phyloP scores from a whole-genome alignment of 78 protist genomes.

The Creolimax fragrantissima region DNA sequence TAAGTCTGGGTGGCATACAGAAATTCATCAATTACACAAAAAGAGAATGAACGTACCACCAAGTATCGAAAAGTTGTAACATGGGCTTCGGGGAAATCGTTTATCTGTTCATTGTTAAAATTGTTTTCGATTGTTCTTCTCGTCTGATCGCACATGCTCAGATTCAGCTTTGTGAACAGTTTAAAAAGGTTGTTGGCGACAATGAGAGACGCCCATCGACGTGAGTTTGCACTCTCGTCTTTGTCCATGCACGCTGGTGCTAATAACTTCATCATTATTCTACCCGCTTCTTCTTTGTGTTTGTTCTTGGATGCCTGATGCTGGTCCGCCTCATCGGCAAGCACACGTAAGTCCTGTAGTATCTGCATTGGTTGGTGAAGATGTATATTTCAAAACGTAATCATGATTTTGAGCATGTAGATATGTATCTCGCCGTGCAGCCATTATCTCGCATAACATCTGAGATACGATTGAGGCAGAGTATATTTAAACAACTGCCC shows the following conservation, averaged over 20 bases:
- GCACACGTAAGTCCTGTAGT: background rate
- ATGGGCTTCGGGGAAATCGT: background rate
- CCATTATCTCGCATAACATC: background rate
- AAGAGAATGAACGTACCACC: background rate
- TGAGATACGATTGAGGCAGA: background rate
- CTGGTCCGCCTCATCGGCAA: background rate
- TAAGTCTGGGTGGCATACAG: too few relatives aligned
- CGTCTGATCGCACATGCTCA: background rate
- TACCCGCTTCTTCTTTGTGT: background rate
- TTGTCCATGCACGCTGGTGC: background rate
- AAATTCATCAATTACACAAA: too few relatives aligned
- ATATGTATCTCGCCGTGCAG: background rate
- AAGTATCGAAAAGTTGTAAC: background rate
- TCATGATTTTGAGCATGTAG: background rate
- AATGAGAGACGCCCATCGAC: background rate
- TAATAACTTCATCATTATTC: background rate
- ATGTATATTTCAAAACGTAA: background rate
- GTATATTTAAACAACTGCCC: background rate
- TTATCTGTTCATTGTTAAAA: background rate
- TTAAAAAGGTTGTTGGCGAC: background rate
- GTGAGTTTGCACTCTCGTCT: background rate
- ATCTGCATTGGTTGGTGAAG: background rate
- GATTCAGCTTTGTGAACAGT: background rate
- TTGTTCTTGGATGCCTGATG: background rate
- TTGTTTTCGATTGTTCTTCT: background rate